Evolutionary conservation across 148 eudicot species (phyloP), one percentile per base, ranked within the genome.

Genomic region (Linanthus parryae): DNA sequence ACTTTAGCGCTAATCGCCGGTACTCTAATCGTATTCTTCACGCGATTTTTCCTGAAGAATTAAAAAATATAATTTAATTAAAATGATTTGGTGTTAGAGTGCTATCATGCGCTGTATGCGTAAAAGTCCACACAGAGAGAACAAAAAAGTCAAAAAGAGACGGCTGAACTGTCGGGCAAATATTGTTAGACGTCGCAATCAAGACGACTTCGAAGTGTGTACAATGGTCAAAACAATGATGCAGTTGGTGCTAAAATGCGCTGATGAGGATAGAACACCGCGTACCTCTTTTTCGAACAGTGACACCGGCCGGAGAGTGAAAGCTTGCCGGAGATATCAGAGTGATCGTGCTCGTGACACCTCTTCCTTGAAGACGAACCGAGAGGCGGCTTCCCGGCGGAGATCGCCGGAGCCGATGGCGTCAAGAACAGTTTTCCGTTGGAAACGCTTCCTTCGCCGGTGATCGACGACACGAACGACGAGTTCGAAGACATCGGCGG

Each of bases 251-350:
- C 47, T 43, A 43, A 43, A 20, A 43, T 43, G 47, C 47, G 47
- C 47, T 17, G 10, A 16, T 27, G 7, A 29, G 14, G 13, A 35
- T 1, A 42, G 46, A 42, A 20, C 46, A 20, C 46, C 8, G 35
- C 42, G 7, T 26, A 80, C 86, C 82, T 80, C 57, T 66, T 51
- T 57, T 82, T 79, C 29, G 74, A 58, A 42, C 71, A 82, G 48
- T 74, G 74, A 52, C 74, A 77, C 27, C 79, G 54, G 33, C 56
- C 15, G 14, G 58, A 57, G 3, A 70, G 52, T 26, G 68, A 36
- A 1, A 46, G 2, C 40, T 58, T 58, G 12, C 74, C 63, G 42
- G 76, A 62, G 9, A 64, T 1, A 14, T 61, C 50, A 3, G 82
- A 62, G 11, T 48, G 61, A 0, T 57, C 71, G 34, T 68, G 65